Evolutionary conservation across 2,329 filamentous ascomycete genomes (phyloP), one percentile per base, ranked within the genome.

Genomic region (Aureobasidium subglaciale): DNA sequence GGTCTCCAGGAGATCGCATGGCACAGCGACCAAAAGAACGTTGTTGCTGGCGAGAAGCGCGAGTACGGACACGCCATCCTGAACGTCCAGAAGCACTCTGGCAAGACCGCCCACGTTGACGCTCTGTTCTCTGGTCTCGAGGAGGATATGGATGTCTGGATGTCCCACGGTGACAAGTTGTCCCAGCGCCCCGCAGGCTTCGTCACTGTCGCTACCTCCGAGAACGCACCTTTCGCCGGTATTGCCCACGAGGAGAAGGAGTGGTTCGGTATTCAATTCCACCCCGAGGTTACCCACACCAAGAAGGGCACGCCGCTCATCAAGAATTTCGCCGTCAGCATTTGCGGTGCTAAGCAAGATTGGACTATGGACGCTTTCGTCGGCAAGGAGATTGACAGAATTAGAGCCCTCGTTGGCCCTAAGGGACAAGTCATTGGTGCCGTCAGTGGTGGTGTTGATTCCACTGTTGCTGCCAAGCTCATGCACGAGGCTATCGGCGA

Each of bases 141-240:
- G 58, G 84, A 88, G 59, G 75, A 82, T 50, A 78, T 88, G 64
- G 79, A 87, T 59, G 82, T 88, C 13, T 92, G 82, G 79, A 96
- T 96, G 91, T 87, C 82, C 62, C 92, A 97, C 69, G 85, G 84
- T 57, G 90, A 96, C 73, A 95, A 95, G 77, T 80, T 97, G 10
- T 79, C 79, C 35, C 75, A 79, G 55, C 76, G 96, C 35, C 91
- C 91, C 8, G 75, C 85, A 32, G 81, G 78, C 37, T 96, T 95
- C 68, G 73, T 81, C 58, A 83, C 79, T 15, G 82, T 96, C 63
- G 90, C 87, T 49, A 85, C 78, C 4, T 92, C 90, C 2, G 68
- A 76, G 49, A 95, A 93, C 73, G 84, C 87, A 0, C 82, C 85
- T 22, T 95, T 81, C 63, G 91, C 91, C 10, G 89, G 83, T 57